Percentiles rank a stretch among this genome's conserved stretches.
phyloP scores from a whole-genome alignment of 208 protist species.

The Leishmania amazonensis region DNA sequence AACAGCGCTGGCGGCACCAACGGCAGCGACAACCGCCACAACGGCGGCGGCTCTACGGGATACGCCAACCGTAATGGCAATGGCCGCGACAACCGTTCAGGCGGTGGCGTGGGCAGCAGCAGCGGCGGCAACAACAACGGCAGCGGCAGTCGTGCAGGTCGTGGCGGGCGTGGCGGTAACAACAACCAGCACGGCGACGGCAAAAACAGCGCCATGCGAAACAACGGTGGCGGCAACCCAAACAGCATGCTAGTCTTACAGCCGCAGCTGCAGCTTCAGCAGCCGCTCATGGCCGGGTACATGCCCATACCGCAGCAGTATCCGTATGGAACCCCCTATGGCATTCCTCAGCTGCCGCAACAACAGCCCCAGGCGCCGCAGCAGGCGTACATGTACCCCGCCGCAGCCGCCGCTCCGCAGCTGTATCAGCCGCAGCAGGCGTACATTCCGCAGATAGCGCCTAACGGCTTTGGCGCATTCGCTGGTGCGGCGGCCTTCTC shows the following conservation, averaged over 20 bases:
- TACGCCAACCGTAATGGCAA: conserved; percentile 13
- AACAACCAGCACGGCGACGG: conserved; percentile 20
- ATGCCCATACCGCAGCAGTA: conserved; percentile 18
- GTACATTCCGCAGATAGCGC: conserved; percentile 21
- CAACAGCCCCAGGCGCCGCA: conserved; percentile 11
- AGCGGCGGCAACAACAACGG: conserved; percentile 25
- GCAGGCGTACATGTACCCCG: conserved; percentile 6
- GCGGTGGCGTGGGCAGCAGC: conserved; percentile 4
- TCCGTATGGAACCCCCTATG: conserved; percentile 10
- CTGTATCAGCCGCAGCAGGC: conserved; percentile 10
- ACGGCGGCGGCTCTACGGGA: neutral
- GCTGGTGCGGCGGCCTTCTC: neutral
- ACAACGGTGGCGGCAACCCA: conserved; percentile 22
- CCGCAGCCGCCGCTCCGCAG: neutral
- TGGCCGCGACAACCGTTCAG: conserved; percentile 13
- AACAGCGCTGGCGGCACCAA: conserved; percentile 2
- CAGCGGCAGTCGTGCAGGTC: conserved; percentile 10
- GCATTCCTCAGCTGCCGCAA: conserved; percentile 13
- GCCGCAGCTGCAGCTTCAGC: conserved; percentile 16
- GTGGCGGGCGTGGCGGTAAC: conserved; percentile 17
- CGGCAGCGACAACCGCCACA: conserved; percentile 18
- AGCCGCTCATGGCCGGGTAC: conserved; percentile 10
- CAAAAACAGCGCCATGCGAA: conserved; percentile 27
- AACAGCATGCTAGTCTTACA: conserved; percentile 14
- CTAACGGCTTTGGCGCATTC: conserved; percentile 3